A percentile compares a stretch with the other conserved stretches of the same genome.
These are phyloP conservation scores for Gonapodya sp. DNA, from an alignment of 192 early-diverging fungal genomes.

Conservation along the genomic window DNA sequence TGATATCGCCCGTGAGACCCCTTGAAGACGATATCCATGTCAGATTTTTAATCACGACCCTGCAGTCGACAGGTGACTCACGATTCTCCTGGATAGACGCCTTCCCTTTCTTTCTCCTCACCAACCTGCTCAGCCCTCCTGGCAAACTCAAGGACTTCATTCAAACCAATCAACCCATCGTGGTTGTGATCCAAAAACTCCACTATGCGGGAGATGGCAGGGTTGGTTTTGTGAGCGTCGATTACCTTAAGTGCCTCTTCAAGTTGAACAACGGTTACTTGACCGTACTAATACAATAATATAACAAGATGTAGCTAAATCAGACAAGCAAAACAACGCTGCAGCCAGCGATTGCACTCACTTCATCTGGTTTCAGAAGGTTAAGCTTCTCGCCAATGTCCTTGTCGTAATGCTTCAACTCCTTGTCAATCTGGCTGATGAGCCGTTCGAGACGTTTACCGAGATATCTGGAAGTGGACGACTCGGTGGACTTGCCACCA, in stretches of 20 bases:
- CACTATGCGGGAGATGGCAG: constrained; percentile 63
- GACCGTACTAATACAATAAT: not conserved
- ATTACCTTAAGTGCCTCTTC: constrained; percentile 59
- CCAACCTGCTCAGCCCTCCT: not conserved
- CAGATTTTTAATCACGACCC: no score
- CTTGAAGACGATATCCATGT: not conserved
- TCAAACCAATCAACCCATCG: constrained; percentile 48
- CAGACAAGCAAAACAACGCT: not conserved
- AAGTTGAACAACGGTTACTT: constrained; percentile 36
- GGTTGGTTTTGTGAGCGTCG: constrained; percentile 54
- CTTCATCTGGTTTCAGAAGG: constrained; percentile 52
- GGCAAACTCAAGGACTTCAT: not conserved
- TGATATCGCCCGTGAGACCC: not conserved
- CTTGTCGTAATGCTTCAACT: constrained; percentile 50
- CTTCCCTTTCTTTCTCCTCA: not conserved
- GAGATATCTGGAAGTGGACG: constrained; percentile 34
- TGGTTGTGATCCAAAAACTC: constrained; percentile 60
- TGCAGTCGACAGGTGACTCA: not conserved
- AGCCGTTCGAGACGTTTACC: constrained; percentile 68
- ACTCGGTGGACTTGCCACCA: constrained; percentile 42
- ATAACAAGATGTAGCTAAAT: not conserved
- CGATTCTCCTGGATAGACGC: not conserved
- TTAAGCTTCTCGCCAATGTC: constrained; percentile 48
- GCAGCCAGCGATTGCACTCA: constrained; percentile 44
- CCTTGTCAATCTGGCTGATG: constrained; percentile 62